Evolutionary conservation across 1,139 yeast species (phyloP).

Genomic region (Hanseniaspora gamundiae): DNA sequence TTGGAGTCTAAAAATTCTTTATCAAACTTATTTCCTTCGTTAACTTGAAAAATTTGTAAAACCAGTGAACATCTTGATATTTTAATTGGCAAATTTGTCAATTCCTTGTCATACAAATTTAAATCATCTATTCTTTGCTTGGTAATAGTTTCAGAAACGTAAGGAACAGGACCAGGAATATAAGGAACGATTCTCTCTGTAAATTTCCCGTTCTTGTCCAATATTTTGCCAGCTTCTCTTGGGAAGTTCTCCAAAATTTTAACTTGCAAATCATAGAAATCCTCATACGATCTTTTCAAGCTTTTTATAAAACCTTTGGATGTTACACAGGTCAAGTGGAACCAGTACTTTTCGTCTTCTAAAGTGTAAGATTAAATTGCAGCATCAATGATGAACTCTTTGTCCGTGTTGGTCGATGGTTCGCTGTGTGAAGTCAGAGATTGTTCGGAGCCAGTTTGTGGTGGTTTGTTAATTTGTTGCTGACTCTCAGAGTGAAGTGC

Average conservation of each 20-base stretch:
- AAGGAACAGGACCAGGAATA: slow-evolving; percentile 92
- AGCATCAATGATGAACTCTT: slow-evolving; percentile 38
- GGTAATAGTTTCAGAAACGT: slow-evolving; percentile 81
- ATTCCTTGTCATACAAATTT: slow-evolving; percentile 67
- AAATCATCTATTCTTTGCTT: slow-evolving; percentile 75
- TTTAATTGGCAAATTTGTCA: slow-evolving; percentile 64
- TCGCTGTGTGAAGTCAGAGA: slow-evolving; percentile 25
- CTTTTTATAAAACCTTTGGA: slow-evolving; percentile 59
- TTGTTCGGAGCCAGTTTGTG: too few relatives aligned
- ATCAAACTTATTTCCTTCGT: slow-evolving; percentile 4
- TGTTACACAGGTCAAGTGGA: slow-evolving; percentile 57
- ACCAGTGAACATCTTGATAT: slow-evolving; percentile 65
- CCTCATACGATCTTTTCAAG: slow-evolving; percentile 85
- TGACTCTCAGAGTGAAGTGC: slow-evolving; percentile 2
- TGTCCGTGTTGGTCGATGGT: slow-evolving; percentile 17
- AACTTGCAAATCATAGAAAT: slow-evolving; percentile 90
- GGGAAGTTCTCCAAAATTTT: slow-evolving; percentile 76
- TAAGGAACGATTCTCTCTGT: slow-evolving; percentile 74
- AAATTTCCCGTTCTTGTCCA: slow-evolving; percentile 35
- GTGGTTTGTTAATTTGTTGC: slow-evolving; percentile 23
- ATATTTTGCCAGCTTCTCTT: slow-evolving; percentile 71
- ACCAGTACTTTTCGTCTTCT: slow-evolving; percentile 86
- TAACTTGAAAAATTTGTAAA: slow-evolving; percentile 3
- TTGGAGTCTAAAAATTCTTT: slow-evolving; percentile 1
- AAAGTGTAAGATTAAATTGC: slow-evolving; percentile 71